Evolutionary conservation across 2,329 filamentous ascomycete genomes (phyloP).

Genomic region (Cytospora piceae): DNA sequence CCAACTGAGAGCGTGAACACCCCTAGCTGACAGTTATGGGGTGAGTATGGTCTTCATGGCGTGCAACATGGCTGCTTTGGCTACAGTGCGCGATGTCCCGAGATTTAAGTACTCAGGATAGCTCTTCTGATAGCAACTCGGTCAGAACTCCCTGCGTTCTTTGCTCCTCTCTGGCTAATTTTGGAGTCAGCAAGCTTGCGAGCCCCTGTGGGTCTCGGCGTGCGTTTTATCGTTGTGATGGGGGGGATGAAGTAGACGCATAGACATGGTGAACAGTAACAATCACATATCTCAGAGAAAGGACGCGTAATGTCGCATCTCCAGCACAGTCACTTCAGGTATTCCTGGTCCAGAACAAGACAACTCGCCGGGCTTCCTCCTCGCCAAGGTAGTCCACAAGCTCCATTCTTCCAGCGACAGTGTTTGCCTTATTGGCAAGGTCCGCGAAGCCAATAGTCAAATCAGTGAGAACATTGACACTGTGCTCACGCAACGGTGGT

Average conservation of each 20-base stretch:
- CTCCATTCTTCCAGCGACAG: slow-evolving; percentile 33
- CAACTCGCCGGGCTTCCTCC: slow-evolving; percentile 36
- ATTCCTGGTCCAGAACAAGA: slow-evolving; percentile 32
- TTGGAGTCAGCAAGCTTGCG: not conserved
- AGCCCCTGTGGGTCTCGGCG: not conserved
- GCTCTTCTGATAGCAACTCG: not conserved
- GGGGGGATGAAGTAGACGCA: not conserved
- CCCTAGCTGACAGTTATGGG: too few relatives aligned
- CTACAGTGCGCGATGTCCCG: not conserved
- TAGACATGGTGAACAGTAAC: not conserved
- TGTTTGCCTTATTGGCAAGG: slow-evolving; percentile 35
- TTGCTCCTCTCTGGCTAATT: not conserved
- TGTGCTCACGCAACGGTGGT: slow-evolving; percentile 36
- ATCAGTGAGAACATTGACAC: slow-evolving; percentile 41
- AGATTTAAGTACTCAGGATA: not conserved
- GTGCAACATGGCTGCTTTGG: not conserved
- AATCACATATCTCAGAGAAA: not conserved
- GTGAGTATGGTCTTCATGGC: not conserved
- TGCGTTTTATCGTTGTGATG: not conserved
- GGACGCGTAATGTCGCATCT: not conserved
- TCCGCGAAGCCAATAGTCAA: slow-evolving; percentile 39
- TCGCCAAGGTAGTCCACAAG: slow-evolving; percentile 36
- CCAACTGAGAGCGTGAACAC: not conserved
- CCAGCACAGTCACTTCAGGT: slow-evolving; percentile 6
- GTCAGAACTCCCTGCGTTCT: not conserved